Percentiles rank a stretch among this genome's conserved stretches.
These are phyloP conservation scores for Tylopilus sp. DNA, from an alignment of 1,284 basidiomycete species.

Conservation along the genomic window DNA sequence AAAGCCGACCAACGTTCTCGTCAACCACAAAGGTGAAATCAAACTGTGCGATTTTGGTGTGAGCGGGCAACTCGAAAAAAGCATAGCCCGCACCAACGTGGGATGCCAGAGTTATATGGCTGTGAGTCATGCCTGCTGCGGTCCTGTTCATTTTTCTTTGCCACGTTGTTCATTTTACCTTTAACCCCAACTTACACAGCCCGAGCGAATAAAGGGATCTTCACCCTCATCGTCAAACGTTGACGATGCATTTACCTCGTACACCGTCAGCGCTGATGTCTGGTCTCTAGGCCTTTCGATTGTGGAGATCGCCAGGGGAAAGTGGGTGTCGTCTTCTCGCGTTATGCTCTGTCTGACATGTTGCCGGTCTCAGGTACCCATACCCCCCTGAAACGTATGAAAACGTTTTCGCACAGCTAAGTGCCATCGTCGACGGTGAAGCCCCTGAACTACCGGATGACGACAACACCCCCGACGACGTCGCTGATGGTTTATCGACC, in stretches of 20 bases:
- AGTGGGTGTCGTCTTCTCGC: conserved; percentile 12
- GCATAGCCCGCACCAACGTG: conserved; percentile 96
- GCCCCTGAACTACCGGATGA: conserved; percentile 76
- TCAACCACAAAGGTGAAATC: conserved; percentile 85
- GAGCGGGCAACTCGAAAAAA: conserved; percentile 95
- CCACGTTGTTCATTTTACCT: conserved; percentile 3
- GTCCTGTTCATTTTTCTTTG: background rate
- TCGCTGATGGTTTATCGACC: conserved; percentile 10
- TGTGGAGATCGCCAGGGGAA: conserved; percentile 88
- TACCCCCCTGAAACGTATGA: conserved; percentile 98
- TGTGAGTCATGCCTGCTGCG: conserved; percentile 46
- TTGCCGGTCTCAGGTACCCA: conserved; percentile 56
- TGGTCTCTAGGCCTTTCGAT: conserved; percentile 98
- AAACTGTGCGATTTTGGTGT: conserved; percentile 99
- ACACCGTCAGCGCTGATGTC: conserved; percentile 95
- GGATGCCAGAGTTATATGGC: conserved; percentile 99
- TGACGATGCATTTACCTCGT: conserved; percentile 52
- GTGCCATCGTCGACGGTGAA: conserved; percentile 93
- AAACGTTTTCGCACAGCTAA: conserved; percentile 95
- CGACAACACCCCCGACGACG: conserved; percentile 24
- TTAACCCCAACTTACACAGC: conserved; percentile 42
- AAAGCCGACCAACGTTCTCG: conserved; percentile 95
- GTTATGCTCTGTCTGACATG: conserved; percentile 1
- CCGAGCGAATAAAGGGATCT: conserved; percentile 94
- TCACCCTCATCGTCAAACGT: conserved; percentile 46